phyloP scores from a whole-genome alignment of 2,329 filamentous ascomycete genomes.

The Diaporthe longicolla region DNA sequence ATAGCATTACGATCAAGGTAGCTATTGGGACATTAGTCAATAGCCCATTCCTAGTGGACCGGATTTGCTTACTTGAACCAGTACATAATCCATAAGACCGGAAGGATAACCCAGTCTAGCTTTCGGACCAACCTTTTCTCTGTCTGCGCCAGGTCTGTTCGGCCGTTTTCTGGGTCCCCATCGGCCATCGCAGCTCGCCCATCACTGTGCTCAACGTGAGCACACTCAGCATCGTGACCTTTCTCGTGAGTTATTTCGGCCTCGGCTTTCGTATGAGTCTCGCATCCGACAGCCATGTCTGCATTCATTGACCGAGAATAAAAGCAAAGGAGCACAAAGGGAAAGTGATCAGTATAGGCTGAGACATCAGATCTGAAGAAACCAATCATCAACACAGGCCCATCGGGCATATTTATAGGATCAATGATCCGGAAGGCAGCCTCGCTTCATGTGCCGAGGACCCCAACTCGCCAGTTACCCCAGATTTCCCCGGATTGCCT shows the following conservation, averaged over 20 bases:
- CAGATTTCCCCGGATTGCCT: too few relatives aligned
- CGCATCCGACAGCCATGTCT: not conserved
- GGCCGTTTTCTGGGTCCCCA: not conserved
- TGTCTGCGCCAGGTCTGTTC: not conserved
- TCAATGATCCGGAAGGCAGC: too few relatives aligned
- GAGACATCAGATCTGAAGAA: too few relatives aligned
- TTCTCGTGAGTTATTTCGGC: not conserved
- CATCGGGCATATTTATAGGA: too few relatives aligned
- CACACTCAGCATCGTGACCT: not conserved
- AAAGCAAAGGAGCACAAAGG: too few relatives aligned
- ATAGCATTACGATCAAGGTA: not conserved
- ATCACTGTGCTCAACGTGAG: not conserved
- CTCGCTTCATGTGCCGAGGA: too few relatives aligned
- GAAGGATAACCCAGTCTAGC: not conserved
- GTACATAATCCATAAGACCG: conserved; percentile 1
- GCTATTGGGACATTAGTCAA: not conserved
- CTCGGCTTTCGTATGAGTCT: not conserved
- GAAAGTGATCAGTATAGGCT: too few relatives aligned
- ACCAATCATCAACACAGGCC: too few relatives aligned
- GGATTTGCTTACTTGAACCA: not conserved
- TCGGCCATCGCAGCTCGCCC: not conserved
- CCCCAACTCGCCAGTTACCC: too few relatives aligned
- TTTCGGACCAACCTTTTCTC: not conserved
- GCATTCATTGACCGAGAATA: not conserved
- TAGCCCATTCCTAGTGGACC: not conserved